These are phyloP conservation scores for Suillus americanus DNA, from an alignment of 768 basidiomycete species.

Conservation along the genomic window DNA sequence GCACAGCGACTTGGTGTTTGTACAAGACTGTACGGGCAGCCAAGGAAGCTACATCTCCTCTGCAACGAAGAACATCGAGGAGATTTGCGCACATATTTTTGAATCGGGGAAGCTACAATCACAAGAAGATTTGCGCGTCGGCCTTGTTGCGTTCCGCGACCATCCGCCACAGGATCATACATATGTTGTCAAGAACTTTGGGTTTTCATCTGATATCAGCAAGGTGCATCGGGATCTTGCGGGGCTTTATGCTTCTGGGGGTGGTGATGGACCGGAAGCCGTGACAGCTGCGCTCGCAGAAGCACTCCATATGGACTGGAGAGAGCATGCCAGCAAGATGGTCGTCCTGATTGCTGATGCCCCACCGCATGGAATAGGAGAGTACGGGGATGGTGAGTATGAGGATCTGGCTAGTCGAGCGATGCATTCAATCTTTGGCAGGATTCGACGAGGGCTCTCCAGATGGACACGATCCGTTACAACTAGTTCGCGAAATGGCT, in stretches of 20 bases:
- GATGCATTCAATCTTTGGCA: conserved; percentile 28
- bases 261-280: conserved; percentile 95
- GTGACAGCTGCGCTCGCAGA: conserved; percentile 92
- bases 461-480: conserved; percentile 89
- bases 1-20: conserved; percentile 85
- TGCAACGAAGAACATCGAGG: conserved; percentile 94
- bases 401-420: background rate
- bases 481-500: conserved; percentile 88
- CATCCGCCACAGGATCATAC: conserved; percentile 98
- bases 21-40: conserved; percentile 93
- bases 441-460: conserved; percentile 94
- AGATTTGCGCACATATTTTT: conserved; percentile 93
- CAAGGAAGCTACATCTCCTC: conserved; percentile 91
- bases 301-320: conserved; percentile 88
- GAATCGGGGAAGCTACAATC: conserved; percentile 90
- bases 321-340: conserved; percentile 88
- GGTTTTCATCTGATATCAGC: conserved; percentile 89
- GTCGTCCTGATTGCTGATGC: conserved; percentile 96
- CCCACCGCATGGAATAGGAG: conserved; percentile 95
- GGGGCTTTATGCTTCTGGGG: conserved; percentile 82
- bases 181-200: conserved; percentile 91
- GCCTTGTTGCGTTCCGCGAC: conserved; percentile 93
- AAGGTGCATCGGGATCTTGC: conserved; percentile 85
- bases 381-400: conserved; percentile 87
- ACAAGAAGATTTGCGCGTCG: conserved; percentile 86